Evolutionary conservation across 768 basidiomycete species (phyloP).

Genomic region (Favolaschia claudopus): DNA sequence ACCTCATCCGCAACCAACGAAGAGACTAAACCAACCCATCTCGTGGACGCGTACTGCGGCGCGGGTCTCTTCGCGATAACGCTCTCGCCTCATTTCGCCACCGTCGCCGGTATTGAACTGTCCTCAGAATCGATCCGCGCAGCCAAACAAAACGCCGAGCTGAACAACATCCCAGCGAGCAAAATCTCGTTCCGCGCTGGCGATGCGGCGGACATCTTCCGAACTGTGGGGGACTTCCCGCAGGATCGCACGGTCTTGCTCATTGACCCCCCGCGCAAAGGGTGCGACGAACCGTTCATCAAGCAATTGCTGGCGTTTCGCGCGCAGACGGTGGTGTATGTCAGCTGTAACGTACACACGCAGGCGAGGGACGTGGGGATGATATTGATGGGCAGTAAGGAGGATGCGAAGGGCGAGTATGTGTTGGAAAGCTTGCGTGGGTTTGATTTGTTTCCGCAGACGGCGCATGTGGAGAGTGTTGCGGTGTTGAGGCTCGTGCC

Average conservation of each 20-base stretch:
- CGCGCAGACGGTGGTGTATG: slow-evolving; percentile 79
- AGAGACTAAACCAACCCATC: slow-evolving; percentile 66
- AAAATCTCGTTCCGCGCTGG: slow-evolving; percentile 79
- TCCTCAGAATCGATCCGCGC: slow-evolving; percentile 72
- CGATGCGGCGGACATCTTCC: slow-evolving; percentile 89
- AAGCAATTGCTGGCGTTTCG: slow-evolving; percentile 78
- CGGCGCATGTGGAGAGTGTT: slow-evolving; percentile 90
- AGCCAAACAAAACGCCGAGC: slow-evolving; percentile 69
- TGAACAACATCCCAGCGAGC: slow-evolving; percentile 64
- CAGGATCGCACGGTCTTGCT: slow-evolving; percentile 70
- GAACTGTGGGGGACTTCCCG: slow-evolving; percentile 69
- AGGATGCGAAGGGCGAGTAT: slow-evolving; percentile 29
- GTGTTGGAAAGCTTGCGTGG: slow-evolving; percentile 77
- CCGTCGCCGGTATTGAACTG: slow-evolving; percentile 91
- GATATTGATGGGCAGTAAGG: slow-evolving; percentile 59
- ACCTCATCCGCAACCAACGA: slow-evolving; percentile 27
- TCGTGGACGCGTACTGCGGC: slow-evolving; percentile 96
- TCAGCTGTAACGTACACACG: slow-evolving; percentile 95
- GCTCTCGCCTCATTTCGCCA: slow-evolving; percentile 75
- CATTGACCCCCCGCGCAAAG: slow-evolving; percentile 94
- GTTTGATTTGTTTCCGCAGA: slow-evolving; percentile 96
- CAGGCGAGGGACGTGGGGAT: slow-evolving; percentile 88
- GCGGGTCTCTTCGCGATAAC: slow-evolving; percentile 88
- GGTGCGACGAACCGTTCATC: slow-evolving; percentile 84
- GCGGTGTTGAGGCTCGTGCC: slow-evolving; percentile 66